Base-by-base conservation (phyloP, 2,329 filamentous ascomycete species). In the Aspergillus pseudonomiae region DNA sequence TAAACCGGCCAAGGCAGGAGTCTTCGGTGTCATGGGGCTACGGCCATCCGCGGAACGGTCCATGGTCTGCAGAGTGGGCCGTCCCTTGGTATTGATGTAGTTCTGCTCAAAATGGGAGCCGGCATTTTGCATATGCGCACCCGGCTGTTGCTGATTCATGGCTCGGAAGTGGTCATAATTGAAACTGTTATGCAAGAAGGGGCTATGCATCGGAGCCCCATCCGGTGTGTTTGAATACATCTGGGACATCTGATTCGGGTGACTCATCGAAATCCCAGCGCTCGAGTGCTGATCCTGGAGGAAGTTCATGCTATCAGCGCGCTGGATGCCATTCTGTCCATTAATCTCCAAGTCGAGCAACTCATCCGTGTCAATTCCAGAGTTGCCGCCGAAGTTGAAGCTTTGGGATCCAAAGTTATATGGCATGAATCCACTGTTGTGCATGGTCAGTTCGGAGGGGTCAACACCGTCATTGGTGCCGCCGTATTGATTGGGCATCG, bases 161-260 rank as follows among this genome's bases (percentile, higher is more conserved):
- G 87, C 86, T 52, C 91, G 88, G 76, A 93, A 96, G 68, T 93
- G 91, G 41, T 85, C 84, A 73, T 91, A 91, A 78, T 89, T 90
- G 81, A 94, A 95, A 73, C 86, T 89, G 70, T 81, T 82, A 59
- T 91, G 87, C 48, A 91, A 86, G 73, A 93, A 97, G 0, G 94
- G 94, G 72, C 93, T 97, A 74, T 96, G 92, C 65, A 97, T 94
- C 6, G 94, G 93, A 59, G 93, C 91, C 59, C 93, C 93, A 65
- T 98, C 94, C 4, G 94, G 94, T 2, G 94, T 97, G 76, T 92
- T 92, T 24, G 94, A 97, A 78, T 91, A 98, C 65, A 92, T 88
- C 73, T 91, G 77, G 16, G 77, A 90, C 74, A 93, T 88, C 63
- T 91, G 89, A 55, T 85, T 82, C 65, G 89, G 87, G 67, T 91